Base-by-base conservation (phyloP, 768 basidiomycete genomes). In the Lenzites betulinus region DNA sequence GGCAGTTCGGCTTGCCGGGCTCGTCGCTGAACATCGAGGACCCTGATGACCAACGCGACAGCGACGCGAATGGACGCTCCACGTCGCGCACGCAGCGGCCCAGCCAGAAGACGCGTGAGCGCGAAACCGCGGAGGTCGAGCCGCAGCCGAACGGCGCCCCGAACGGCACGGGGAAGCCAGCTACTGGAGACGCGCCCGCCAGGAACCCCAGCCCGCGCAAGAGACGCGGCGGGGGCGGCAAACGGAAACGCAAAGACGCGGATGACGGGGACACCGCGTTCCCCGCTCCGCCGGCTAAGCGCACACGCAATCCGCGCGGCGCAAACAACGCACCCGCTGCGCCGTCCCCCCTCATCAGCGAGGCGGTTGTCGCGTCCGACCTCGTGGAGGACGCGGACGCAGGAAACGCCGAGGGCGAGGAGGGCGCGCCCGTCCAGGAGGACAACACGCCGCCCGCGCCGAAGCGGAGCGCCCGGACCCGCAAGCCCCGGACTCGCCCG, bases 221-320 rank as follows among this genome's bases (percentile, higher is more conserved):
- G 72, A 77, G 75, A 58, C 77, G 69, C 71, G 77, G 78, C 2
- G 78, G 78, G 26, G 77, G 74, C n/a, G 60, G 63, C 15, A 86
- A 84, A 69, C 76, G 88, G 54, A 86, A 81, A 68, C 77, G 87
- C 22, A 85, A 76, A 67, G 86, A 87, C 33, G 71, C 68, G 7
- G 87, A 88, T 44, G 86, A 87, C 47, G 82, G 81, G 13, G 86
- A 89, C 63, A 79, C 82, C 1, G 81, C 83, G n/a, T 89, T 88
- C 67, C 87, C 88, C 8, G 44, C 44, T n/a, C 66, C 69, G 5
- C 70, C 70, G n/a, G 84, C 87, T 12, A 89, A 88, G 73, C 80
- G 86, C 25, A 78, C 84, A 20, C 81, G 87, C 26, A 75, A 79
- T 55, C 79, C 84, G 7, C 74, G 87, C 60, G 78, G 78, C 23